Evolutionary conservation across 192 early-diverging fungal genomes (phyloP).

Genomic region (Gryganskiella cystojenkinii): DNA sequence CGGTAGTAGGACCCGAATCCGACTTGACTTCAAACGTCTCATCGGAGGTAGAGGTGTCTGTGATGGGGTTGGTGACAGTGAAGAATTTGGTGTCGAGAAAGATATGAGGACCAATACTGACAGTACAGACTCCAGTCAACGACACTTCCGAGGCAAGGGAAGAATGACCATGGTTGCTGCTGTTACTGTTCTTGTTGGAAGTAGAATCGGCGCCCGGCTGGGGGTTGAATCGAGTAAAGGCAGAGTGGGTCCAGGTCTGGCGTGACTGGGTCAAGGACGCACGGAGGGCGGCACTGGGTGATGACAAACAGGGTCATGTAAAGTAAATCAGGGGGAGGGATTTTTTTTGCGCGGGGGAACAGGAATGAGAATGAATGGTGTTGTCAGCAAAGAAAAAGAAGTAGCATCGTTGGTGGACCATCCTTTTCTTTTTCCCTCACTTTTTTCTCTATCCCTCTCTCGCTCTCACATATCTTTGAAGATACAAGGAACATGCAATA

Average conservation of each 20-base stretch:
- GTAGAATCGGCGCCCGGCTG: too few species aligned
- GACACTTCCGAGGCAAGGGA: conserved; percentile 8
- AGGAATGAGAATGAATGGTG: too few species aligned
- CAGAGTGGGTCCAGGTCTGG: conserved; percentile 40
- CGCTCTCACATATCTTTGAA: too few species aligned
- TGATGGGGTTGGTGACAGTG: conserved; percentile 5
- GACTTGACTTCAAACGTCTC: not conserved
- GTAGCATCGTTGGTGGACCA: too few species aligned
- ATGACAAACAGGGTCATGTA: not conserved
- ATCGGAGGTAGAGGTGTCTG: not conserved
- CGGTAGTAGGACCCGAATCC: not conserved
- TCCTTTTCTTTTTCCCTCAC: too few species aligned
- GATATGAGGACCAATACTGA: conserved; percentile 60
- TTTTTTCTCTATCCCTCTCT: too few species aligned
- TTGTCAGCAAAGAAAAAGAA: not conserved
- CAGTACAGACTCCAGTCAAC: conserved; percentile 50
- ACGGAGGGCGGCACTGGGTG: conserved; percentile 2
- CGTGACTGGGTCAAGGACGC: conserved; percentile 29
- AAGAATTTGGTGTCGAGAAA: conserved; percentile 14
- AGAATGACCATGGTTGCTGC: conserved; percentile 6
- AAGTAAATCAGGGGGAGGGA: not conserved
- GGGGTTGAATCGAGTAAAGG: conserved; percentile 17
- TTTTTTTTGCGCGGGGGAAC: not conserved
- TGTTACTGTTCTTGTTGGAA: too few species aligned
- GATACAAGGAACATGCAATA: too few species aligned